Conservation (phyloP, 2,329 filamentous ascomycete genomes). For the Sarocladiaceae sp. region DNA sequence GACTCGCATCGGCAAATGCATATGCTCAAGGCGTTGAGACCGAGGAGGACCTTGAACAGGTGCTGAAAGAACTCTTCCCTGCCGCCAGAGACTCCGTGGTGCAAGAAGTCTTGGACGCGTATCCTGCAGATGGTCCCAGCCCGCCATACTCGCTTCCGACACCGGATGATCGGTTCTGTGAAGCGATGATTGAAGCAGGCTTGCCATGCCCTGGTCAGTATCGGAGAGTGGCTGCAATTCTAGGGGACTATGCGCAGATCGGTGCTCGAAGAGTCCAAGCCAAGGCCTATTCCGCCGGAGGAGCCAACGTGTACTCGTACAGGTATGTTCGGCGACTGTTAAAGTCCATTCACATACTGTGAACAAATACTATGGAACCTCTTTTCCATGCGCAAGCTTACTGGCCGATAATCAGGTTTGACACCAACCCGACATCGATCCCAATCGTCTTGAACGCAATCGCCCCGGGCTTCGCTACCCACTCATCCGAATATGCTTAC, state of each 20-base stretch:
- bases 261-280: constrained; percentile 11
- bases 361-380: not conserved
- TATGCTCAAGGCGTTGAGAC: not conserved
- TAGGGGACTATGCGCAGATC: constrained; percentile 13
- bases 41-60: not conserved
- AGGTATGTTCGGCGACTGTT: constrained; percentile 6
- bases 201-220: constrained; percentile 15
- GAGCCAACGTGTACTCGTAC: constrained; percentile 15
- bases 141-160: constrained; percentile 14
- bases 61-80: constrained; percentile 7
- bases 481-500: constrained; percentile 17
- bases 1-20: not conserved
- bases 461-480: constrained; percentile 15
- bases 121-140: constrained; percentile 11
- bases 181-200: constrained; percentile 11
- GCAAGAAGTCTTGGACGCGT: constrained; percentile 12
- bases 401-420: constrained; percentile 12
- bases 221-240: constrained; percentile 14
- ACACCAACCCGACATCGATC: constrained; percentile 16
- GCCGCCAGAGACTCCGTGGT: constrained; percentile 12
- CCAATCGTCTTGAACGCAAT: constrained; percentile 13
- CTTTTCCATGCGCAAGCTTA: not conserved
- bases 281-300: constrained; percentile 12
- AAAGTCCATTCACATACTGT: no score
- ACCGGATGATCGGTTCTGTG: constrained; percentile 12